Evolutionary conservation across 1,284 basidiomycete species (phyloP).

Genomic region (Ganoderma resinaceum): DNA sequence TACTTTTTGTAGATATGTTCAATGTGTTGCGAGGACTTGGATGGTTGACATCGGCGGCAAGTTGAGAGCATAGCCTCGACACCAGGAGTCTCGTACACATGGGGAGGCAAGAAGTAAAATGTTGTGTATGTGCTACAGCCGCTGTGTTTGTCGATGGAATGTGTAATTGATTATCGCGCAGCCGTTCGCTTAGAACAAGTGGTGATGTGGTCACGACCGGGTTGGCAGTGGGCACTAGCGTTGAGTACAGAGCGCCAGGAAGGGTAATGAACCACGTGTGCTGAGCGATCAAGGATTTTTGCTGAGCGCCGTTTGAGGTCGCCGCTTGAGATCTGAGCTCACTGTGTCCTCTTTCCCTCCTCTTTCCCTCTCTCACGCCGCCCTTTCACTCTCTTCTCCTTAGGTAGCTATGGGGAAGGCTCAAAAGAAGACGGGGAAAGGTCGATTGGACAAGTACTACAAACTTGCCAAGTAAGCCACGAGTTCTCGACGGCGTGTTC

Average conservation of each 20-base stretch:
- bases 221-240: not conserved
- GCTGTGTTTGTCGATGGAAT: too few relatives aligned
- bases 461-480: slow-evolving; percentile 84
- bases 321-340: not conserved
- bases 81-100: too few relatives aligned
- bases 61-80: too few relatives aligned
- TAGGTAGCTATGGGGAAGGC: slow-evolving; percentile 68
- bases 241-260: not conserved
- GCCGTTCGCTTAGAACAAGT: too few relatives aligned
- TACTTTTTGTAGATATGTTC: too few relatives aligned
- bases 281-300: slow-evolving; percentile 29
- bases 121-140: too few relatives aligned
- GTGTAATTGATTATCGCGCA: too few relatives aligned
- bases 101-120: too few relatives aligned
- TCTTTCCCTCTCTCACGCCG: not conserved
- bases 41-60: too few relatives aligned
- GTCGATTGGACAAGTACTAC: slow-evolving; percentile 96
- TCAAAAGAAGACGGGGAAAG: slow-evolving; percentile 93
- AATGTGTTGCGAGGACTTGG: too few relatives aligned
- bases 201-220: too few relatives aligned
- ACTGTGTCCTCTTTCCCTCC: not conserved
- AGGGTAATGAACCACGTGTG: slow-evolving; percentile 16
- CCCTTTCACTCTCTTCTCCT: slow-evolving; percentile 7
- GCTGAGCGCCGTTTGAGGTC: slow-evolving; percentile 16
- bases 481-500: not conserved